A percentile compares a stretch with the other conserved stretches of the same genome.
Evolutionary conservation across 1,284 basidiomycete species (phyloP).

Genomic region (Malassezia sp.): DNA sequence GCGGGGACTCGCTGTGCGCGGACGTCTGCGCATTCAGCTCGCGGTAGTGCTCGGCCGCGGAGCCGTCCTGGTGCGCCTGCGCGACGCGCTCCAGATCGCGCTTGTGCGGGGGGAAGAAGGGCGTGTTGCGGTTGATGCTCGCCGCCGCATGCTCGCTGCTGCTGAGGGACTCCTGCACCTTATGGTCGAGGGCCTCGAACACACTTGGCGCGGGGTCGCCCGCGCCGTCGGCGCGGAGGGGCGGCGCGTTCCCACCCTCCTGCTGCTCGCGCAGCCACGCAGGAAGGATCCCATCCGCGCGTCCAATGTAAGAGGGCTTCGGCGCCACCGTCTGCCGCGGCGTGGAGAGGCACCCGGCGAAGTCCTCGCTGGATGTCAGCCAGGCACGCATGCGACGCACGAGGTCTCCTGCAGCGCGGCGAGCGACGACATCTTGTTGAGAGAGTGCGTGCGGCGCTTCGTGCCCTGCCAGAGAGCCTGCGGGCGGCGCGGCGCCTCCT

Average conservation of each 20-base stretch:
- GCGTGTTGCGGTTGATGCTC: slow-evolving; percentile 36
- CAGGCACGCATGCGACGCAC: not conserved
- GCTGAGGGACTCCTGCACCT: slow-evolving; percentile 29
- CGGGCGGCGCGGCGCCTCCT: slow-evolving; percentile 23
- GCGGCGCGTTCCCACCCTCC: slow-evolving; percentile 33
- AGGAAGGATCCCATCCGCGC: slow-evolving; percentile 29
- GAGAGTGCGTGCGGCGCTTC: slow-evolving; percentile 28
- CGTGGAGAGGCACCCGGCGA: slow-evolving; percentile 12
- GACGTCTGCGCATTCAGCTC: slow-evolving; percentile 15
- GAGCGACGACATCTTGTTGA: slow-evolving; percentile 19
- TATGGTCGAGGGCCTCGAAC: slow-evolving; percentile 29
- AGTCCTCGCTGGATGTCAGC: not conserved
- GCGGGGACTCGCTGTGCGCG: slow-evolving; percentile 20
- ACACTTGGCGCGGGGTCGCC: slow-evolving; percentile 23
- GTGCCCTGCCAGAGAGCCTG: slow-evolving; percentile 12
- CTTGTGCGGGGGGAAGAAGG: slow-evolving; percentile 32
- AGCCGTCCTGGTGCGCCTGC: slow-evolving; percentile 3
- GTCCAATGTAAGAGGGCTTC: slow-evolving; percentile 28
- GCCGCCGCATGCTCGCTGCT: slow-evolving; percentile 30
- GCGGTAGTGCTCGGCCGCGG: slow-evolving; percentile 10
- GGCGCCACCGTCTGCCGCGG: slow-evolving; percentile 29
- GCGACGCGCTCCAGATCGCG: slow-evolving; percentile 23
- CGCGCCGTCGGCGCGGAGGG: slow-evolving; percentile 21
- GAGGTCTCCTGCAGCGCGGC: slow-evolving; percentile 4
- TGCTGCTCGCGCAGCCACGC: slow-evolving; percentile 45